phyloP scores from a whole-genome alignment of 2,329 filamentous ascomycete genomes.

The Aspergillus thermomutatus region DNA sequence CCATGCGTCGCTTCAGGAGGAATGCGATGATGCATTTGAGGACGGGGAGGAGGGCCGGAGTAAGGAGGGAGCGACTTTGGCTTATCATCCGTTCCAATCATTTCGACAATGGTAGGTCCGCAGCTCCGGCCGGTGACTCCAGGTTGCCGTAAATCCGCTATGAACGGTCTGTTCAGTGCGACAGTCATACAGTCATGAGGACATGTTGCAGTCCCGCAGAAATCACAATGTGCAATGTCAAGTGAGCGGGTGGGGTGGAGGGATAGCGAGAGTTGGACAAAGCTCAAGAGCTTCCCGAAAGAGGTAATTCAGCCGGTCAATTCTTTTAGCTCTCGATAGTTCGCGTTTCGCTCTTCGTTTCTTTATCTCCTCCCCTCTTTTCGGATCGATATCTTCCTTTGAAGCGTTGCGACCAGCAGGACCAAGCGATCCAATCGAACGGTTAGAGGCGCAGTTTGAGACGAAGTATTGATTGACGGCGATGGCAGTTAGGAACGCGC shows the following conservation, averaged over 20 bases:
- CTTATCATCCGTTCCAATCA: slow-evolving; percentile 26
- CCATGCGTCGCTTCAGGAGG: slow-evolving; percentile 28
- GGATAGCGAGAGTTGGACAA: not conserved
- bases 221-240: slow-evolving; percentile 1
- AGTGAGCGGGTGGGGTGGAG: not conserved
- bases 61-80: slow-evolving; percentile 20
- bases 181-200: slow-evolving; percentile 21
- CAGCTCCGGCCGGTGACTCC: slow-evolving; percentile 13
- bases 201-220: slow-evolving; percentile 17
- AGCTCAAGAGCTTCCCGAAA: slow-evolving; percentile 7
- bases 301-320: slow-evolving; percentile 9
- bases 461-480: not conserved
- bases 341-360: not conserved
- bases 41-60: slow-evolving; percentile 18
- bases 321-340: not conserved
- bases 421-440: no score
- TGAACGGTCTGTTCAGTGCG: slow-evolving; percentile 13
- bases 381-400: no score
- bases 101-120: slow-evolving; percentile 24
- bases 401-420: no score
- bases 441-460: no score
- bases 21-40: slow-evolving; percentile 27
- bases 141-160: slow-evolving; percentile 18
- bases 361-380: not conserved
- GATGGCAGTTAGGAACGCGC: not conserved